phyloP scores from a whole-genome alignment of 495 filamentous ascomycete genomes.

The Podospora anserina region DNA sequence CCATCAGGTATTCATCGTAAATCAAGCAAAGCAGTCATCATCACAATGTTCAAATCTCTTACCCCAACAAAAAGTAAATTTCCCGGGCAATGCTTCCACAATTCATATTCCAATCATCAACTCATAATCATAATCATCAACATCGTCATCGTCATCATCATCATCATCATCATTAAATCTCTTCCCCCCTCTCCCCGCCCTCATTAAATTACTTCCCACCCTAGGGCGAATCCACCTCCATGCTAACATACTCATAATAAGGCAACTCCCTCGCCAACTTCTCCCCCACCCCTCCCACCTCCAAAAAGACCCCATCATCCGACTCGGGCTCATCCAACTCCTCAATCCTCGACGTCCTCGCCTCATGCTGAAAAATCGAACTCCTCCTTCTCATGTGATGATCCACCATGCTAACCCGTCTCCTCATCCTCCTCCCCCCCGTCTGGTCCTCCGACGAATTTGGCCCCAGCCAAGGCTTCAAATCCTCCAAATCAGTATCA shows the following conservation, averaged over 20 bases:
- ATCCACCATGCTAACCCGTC: conserved; percentile 37
- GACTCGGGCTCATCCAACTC: conserved; percentile 52
- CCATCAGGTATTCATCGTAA: not conserved
- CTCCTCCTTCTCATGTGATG: not conserved
- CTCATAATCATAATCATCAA: conserved; percentile 6
- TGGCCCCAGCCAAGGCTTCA: conserved; percentile 40
- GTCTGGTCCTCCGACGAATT: conserved; percentile 35
- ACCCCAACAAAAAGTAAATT: not conserved
- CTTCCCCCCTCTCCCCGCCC: too few relatives aligned
- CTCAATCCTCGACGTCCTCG: conserved; percentile 48
- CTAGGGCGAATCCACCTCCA: conserved; percentile 46
- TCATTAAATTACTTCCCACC: not conserved
- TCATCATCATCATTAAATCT: not conserved
- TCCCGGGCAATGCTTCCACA: not conserved
- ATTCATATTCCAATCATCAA: not conserved
- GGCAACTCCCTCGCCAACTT: conserved; percentile 45
- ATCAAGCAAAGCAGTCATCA: not conserved
- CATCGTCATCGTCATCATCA: conserved; percentile 12
- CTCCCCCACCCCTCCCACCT: conserved; percentile 38
- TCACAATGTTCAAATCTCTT: not conserved
- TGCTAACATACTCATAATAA: conserved; percentile 44
- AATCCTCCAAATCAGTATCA: conserved; percentile 52
- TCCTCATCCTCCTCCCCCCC: conserved; percentile 45
- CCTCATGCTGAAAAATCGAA: conserved; percentile 46
- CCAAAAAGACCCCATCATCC: conserved; percentile 46